phyloP scores from a whole-genome alignment of 1,139 yeast species.

The Nakaseomyces uthaithaninus region DNA sequence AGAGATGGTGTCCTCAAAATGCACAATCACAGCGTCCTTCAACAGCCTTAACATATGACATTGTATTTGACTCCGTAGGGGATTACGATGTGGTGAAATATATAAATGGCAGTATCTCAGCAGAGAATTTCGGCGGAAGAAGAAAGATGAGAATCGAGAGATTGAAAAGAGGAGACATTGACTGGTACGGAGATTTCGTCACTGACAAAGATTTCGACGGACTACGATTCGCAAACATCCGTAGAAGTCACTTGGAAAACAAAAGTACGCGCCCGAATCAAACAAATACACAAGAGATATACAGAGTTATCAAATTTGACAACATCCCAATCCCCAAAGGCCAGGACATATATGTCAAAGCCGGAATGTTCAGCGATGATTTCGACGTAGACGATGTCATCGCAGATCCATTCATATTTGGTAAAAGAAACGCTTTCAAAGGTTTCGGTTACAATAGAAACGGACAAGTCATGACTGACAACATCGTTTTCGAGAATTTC shows the following conservation, averaged over 20 bases:
- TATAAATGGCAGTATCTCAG: background rate
- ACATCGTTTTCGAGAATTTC: slow-evolving; percentile 23
- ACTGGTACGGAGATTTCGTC: slow-evolving; percentile 18
- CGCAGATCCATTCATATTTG: background rate
- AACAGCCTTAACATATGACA: slow-evolving; percentile 20
- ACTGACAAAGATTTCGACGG: background rate
- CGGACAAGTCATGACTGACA: slow-evolving; percentile 21
- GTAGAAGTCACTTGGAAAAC: background rate
- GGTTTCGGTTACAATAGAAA: slow-evolving; percentile 19
- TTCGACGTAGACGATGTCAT: background rate
- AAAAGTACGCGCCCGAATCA: background rate
- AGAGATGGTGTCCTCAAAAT: slow-evolving; percentile 16
- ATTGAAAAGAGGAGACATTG: slow-evolving; percentile 16
- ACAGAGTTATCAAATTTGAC: background rate
- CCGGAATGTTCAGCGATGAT: background rate
- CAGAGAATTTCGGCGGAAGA: slow-evolving; percentile 14
- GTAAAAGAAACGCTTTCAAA: slow-evolving; percentile 7
- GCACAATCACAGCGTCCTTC: slow-evolving; percentile 10
- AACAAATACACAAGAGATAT: background rate
- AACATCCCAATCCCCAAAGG: background rate
- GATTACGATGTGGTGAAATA: slow-evolving; percentile 1
- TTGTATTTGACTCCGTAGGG: slow-evolving; percentile 16
- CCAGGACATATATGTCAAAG: background rate
- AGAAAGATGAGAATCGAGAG: slow-evolving; percentile 22
- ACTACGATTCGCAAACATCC: background rate